Conservation (phyloP, 441 rosid genomes). For the Populus hybrid region DNA sequence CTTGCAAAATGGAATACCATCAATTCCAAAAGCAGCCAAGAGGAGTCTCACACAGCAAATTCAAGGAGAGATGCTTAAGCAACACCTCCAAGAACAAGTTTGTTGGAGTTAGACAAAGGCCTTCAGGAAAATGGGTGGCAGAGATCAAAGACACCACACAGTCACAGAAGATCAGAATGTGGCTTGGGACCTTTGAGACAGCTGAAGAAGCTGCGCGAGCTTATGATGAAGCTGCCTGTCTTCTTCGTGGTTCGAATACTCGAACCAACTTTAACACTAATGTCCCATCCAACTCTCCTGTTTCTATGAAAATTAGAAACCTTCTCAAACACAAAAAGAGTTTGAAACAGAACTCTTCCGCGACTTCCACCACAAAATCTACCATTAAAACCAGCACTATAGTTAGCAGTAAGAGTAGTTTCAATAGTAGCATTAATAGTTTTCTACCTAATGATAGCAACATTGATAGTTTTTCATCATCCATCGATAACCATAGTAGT, state of each 20-base stretch:
- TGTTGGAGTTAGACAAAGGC: conserved; percentile 86
- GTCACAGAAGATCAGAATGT: conserved; percentile 82
- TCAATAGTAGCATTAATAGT: conserved; percentile 1
- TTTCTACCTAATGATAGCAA: background rate
- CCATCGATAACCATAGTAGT: background rate
- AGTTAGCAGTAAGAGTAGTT: conserved; percentile 4
- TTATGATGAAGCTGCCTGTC: conserved; percentile 86
- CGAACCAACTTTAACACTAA: conserved; percentile 69
- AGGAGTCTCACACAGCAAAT: background rate
- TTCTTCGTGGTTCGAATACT: conserved; percentile 77
- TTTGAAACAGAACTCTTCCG: conserved; percentile 31
- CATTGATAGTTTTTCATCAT: background rate
- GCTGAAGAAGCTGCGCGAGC: conserved; percentile 89
- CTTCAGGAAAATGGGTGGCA: conserved; percentile 92
- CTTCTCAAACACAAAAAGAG: conserved; percentile 63
- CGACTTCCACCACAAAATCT: conserved; percentile 25
- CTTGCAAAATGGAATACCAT: conserved; percentile 36
- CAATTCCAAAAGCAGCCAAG: conserved; percentile 30
- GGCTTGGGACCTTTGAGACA: conserved; percentile 85
- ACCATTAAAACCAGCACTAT: conserved; percentile 26
- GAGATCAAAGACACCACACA: conserved; percentile 91
- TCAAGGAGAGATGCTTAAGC: background rate
- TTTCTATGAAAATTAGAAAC: conserved; percentile 63
- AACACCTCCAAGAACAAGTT: conserved; percentile 35
- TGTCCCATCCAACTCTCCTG: conserved; percentile 44